These are phyloP conservation scores for Botrytis hyacinthi DNA, from an alignment of 2,329 filamentous ascomycete genomes.

Conservation along the genomic window DNA sequence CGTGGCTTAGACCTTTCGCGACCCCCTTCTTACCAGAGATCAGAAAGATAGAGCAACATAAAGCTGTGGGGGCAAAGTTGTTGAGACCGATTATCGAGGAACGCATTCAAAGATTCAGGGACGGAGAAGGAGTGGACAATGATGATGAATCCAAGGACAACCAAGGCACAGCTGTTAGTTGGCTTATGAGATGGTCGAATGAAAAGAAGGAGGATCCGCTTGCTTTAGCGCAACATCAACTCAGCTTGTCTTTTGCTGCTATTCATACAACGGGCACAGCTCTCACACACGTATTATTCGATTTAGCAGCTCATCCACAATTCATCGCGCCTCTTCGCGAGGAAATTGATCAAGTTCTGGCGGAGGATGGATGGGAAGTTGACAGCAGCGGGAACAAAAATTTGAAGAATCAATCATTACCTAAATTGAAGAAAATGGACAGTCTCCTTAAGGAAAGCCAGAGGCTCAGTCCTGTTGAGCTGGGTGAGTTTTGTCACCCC, in stretches of 20 bases:
- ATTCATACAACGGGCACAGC: constrained; percentile 52
- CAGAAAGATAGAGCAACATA: background rate
- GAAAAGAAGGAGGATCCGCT: background rate
- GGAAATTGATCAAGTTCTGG: constrained; percentile 33
- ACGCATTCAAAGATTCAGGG: background rate
- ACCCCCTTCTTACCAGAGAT: constrained; percentile 7
- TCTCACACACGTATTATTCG: constrained; percentile 51
- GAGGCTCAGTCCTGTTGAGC: constrained; percentile 38
- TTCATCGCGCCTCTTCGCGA: constrained; percentile 37
- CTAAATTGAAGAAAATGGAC: constrained; percentile 41
- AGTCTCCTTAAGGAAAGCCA: constrained; percentile 45
- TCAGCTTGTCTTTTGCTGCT: constrained; percentile 39
- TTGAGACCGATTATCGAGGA: constrained; percentile 6
- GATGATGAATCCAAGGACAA: background rate
- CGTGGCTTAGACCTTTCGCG: background rate
- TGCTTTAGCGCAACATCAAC: background rate
- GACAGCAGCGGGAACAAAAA: constrained; percentile 41
- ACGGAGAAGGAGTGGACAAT: background rate
- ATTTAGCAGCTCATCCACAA: constrained; percentile 50
- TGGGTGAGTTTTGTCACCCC: background rate
- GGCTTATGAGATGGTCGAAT: constrained; percentile 14
- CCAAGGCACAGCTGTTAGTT: constrained; percentile 6
- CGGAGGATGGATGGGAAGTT: constrained; percentile 46
- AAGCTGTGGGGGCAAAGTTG: background rate
- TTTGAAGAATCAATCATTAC: constrained; percentile 35